Evolutionary conservation across 345 rosid species (phyloP).

Genomic region (Populus alba): DNA sequence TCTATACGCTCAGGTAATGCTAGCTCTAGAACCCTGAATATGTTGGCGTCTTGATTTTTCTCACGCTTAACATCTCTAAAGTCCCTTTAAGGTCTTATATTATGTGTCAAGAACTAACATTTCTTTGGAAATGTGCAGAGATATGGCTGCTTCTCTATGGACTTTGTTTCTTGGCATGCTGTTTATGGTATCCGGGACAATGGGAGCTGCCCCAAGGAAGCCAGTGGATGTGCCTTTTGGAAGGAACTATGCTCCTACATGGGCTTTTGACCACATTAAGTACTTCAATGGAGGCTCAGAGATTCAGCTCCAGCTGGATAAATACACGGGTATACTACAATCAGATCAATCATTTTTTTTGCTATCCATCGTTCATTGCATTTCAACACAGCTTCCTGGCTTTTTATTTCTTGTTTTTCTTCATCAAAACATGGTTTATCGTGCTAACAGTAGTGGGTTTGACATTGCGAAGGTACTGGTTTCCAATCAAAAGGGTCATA

Average conservation of each 20-base stretch:
- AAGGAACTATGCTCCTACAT: slow-evolving; percentile 74
- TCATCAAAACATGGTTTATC: background rate
- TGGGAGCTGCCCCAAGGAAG: slow-evolving; percentile 54
- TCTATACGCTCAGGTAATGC: background rate
- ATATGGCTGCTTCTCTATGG: slow-evolving; percentile 6
- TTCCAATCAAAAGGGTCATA: slow-evolving; percentile 82
- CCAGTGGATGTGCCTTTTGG: slow-evolving; percentile 66
- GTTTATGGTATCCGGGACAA: slow-evolving; percentile 45
- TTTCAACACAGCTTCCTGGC: background rate
- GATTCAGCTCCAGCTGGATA: slow-evolving; percentile 68
- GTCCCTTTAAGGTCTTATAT: background rate
- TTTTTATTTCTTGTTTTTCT: background rate
- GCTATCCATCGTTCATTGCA: background rate
- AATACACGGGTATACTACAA: slow-evolving; percentile 59
- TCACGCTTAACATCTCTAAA: background rate
- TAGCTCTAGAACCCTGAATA: background rate
- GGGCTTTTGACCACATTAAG: slow-evolving; percentile 94
- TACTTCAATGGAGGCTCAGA: slow-evolving; percentile 69
- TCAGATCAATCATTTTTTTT: background rate
- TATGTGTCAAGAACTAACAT: background rate
- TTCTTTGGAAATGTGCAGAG: background rate
- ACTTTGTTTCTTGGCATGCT: slow-evolving; percentile 31
- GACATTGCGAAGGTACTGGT: slow-evolving; percentile 57
- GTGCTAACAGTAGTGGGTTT: background rate
- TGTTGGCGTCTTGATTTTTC: background rate